A percentile compares a stretch with the other conserved stretches of the same genome.
Evolutionary conservation across 495 filamentous ascomycete species (phyloP).

Genomic region (Apodospora peruviana): DNA sequence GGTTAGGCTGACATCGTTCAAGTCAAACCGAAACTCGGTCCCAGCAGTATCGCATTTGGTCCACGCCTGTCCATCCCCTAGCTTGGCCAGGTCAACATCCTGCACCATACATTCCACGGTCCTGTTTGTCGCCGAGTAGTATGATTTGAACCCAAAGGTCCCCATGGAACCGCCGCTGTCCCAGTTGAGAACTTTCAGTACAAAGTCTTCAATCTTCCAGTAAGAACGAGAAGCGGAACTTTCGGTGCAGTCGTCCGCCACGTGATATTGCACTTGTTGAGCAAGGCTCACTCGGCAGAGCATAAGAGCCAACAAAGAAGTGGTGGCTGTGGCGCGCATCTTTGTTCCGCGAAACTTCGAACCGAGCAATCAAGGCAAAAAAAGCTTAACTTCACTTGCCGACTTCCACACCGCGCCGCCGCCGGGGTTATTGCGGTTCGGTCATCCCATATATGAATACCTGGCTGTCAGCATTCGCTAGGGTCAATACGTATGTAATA

Average conservation of each 20-base stretch:
- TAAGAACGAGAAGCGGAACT: conserved; percentile 9
- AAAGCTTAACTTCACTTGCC: too few species aligned
- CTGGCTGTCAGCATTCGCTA: too few species aligned
- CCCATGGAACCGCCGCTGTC: conserved; percentile 20
- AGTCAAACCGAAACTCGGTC: conserved; percentile 19
- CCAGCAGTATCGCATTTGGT: conserved; percentile 14
- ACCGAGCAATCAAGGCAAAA: conserved; percentile 4
- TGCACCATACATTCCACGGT: conserved; percentile 17
- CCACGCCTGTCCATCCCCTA: conserved; percentile 9
- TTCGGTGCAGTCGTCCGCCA: conserved; percentile 14
- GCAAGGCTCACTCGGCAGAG: conserved; percentile 10
- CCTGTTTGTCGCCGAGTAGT: conserved; percentile 19
- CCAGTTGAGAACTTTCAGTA: conserved; percentile 20
- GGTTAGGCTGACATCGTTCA: conserved; percentile 14
- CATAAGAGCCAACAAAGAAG: conserved; percentile 11
- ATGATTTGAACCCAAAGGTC: conserved; percentile 20
- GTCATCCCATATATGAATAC: too few species aligned
- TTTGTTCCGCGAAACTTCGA: conserved; percentile 3
- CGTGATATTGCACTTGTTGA: conserved; percentile 1
- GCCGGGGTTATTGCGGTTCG: too few species aligned
- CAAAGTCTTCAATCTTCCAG: conserved; percentile 19
- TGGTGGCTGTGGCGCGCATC: conserved; percentile 13
- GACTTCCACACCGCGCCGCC: too few species aligned
- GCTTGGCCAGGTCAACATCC: conserved; percentile 19
- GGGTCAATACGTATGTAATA: too few species aligned